phyloP scores from a whole-genome alignment of 768 basidiomycete genomes.

The Ramaria rubella region DNA sequence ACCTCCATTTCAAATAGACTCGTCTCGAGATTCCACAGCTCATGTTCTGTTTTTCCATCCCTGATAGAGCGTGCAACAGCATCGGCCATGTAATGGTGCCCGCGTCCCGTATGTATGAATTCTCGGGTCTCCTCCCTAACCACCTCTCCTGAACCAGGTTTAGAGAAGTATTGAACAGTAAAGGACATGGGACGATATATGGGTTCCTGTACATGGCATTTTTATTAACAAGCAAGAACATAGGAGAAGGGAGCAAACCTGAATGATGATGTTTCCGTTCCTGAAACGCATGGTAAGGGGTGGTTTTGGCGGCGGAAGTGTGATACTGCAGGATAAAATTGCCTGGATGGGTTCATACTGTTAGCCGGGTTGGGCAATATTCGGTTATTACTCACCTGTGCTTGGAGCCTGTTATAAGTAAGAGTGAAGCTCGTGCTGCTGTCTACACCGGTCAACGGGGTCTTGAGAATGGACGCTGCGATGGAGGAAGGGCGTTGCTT shows the following conservation, averaged over 20 bases:
- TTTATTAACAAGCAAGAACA: constrained; percentile 11
- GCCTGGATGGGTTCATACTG: constrained; percentile 38
- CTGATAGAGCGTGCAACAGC: constrained; percentile 75
- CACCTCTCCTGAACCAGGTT: constrained; percentile 36
- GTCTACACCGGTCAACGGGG: constrained; percentile 73
- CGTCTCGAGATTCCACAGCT: constrained; percentile 71
- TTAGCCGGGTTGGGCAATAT: not conserved
- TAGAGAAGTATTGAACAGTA: constrained; percentile 54
- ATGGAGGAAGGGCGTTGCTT: constrained; percentile 49
- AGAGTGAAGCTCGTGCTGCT: constrained; percentile 68
- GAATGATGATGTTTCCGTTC: constrained; percentile 59
- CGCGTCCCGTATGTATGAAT: constrained; percentile 58
- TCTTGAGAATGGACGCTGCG: constrained; percentile 69
- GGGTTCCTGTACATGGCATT: constrained; percentile 31
- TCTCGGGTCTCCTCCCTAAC: constrained; percentile 51
- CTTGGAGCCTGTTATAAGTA: constrained; percentile 58
- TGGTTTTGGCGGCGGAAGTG: constrained; percentile 36
- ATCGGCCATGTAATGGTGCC: constrained; percentile 84
- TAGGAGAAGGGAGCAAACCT: constrained; percentile 11
- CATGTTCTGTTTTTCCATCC: constrained; percentile 68
- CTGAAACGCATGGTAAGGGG: constrained; percentile 70
- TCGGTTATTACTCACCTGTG: constrained; percentile 20
- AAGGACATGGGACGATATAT: constrained; percentile 63
- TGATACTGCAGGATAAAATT: constrained; percentile 63
- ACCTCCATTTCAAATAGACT: constrained; percentile 75